Evolutionary conservation across 2,329 filamentous ascomycete genomes (phyloP).

Genomic region (Chalaropsis ovoidea): DNA sequence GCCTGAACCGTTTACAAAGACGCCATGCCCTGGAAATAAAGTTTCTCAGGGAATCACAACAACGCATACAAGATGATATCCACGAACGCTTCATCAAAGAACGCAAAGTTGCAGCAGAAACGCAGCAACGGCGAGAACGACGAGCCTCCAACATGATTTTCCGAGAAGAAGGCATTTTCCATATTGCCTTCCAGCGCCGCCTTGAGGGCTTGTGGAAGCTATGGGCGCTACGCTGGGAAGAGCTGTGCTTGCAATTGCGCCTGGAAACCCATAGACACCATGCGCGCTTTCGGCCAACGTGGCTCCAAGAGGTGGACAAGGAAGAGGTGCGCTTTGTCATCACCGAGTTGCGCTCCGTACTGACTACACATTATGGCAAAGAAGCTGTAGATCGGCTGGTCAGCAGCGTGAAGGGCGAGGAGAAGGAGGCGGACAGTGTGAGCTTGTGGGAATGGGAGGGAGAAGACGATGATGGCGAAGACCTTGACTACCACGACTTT

Average conservation of each 20-base stretch:
- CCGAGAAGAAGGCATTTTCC: slow-evolving; percentile 23
- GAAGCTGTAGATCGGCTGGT: slow-evolving; percentile 19
- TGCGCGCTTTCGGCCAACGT: slow-evolving; percentile 20
- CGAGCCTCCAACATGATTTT: slow-evolving; percentile 20
- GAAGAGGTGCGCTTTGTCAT: slow-evolving; percentile 12
- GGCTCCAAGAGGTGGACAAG: slow-evolving; percentile 16
- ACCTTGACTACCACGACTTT: slow-evolving; percentile 25
- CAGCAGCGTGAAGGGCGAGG: not conserved
- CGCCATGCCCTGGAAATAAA: slow-evolving; percentile 21
- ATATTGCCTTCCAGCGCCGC: slow-evolving; percentile 17
- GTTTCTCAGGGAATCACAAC: slow-evolving; percentile 22
- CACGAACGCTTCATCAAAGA: slow-evolving; percentile 21
- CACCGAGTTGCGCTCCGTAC: slow-evolving; percentile 10
- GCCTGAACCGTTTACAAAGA: slow-evolving; percentile 15
- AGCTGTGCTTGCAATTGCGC: slow-evolving; percentile 15
- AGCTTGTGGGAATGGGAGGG: slow-evolving; percentile 25
- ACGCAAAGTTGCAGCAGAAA: slow-evolving; percentile 14
- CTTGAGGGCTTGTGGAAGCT: slow-evolving; percentile 22
- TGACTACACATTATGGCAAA: slow-evolving; percentile 22
- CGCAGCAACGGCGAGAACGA: slow-evolving; percentile 20
- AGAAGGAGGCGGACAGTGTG: slow-evolving; percentile 13
- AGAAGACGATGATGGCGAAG: slow-evolving; percentile 22
- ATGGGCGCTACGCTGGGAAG: slow-evolving; percentile 24
- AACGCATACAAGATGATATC: slow-evolving; percentile 23
- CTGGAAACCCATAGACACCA: slow-evolving; percentile 4